Conservation (phyloP, 2,329 filamentous ascomycete genomes). For the Penicillium verrucosum region DNA sequence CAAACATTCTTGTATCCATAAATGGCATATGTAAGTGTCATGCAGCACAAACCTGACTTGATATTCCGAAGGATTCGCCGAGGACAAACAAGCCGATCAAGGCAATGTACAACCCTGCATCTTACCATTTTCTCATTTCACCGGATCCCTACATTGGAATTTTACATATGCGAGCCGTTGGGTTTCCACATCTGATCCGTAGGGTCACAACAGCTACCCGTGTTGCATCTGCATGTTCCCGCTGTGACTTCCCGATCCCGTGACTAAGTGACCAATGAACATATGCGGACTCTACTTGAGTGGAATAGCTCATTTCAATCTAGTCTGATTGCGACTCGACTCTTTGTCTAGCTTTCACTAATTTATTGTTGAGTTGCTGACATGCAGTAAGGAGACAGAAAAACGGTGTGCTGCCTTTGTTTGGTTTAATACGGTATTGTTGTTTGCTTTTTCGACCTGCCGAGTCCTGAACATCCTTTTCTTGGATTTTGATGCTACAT, state of each 20-base stretch:
- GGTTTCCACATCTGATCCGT: not conserved
- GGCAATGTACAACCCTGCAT: not conserved
- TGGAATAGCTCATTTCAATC: not conserved
- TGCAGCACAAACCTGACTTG: not conserved
- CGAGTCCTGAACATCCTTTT: not conserved
- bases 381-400: not conserved
- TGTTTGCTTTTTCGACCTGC: not conserved
- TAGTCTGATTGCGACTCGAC: not conserved
- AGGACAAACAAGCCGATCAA: not conserved
- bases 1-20: not conserved
- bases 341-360: not conserved
- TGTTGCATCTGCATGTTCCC: slow-evolving; percentile 12
- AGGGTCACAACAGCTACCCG: slow-evolving; percentile 1
- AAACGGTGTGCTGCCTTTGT: not conserved
- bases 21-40: not conserved
- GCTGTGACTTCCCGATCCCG: slow-evolving; percentile 8
- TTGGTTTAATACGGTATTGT: not conserved
- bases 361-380: not conserved
- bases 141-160: not conserved
- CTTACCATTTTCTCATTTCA: not conserved
- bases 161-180: not conserved
- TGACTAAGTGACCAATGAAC: slow-evolving; percentile 10
- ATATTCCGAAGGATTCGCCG: not conserved
- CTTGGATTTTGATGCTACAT: not conserved
- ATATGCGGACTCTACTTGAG: not conserved